Evolutionary conservation across 768 basidiomycete genomes (phyloP), one percentile per base, ranked within the genome.

Genomic region (Lactarius vividus): DNA sequence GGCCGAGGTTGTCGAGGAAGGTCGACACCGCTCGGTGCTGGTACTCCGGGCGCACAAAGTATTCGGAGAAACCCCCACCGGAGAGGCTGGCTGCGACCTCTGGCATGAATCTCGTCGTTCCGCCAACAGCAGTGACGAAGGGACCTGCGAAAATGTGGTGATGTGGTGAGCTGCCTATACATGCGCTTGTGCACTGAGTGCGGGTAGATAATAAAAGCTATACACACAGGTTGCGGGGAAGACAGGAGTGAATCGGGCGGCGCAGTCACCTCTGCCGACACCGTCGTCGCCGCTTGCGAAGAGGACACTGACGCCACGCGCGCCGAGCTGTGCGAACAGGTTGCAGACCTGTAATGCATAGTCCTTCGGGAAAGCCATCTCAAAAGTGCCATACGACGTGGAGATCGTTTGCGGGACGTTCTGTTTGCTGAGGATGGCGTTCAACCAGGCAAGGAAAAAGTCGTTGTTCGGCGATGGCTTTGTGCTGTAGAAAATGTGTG

Each of bases 341-440:
- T 1, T 0, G 23, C 46, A 49, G n/a, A 49, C n/a, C 2, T 2
- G 0, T 4, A 2, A 0, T 2, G 11, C 46, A 49, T 23, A 49
- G 3, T 23, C 46, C 11, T 0, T 3, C 10, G 46, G n/a, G n/a
- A 0, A 11, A 0, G 1, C 0, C 4, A 4, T 11, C 4, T 23
- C 44, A n/a, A 11, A 23, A 49, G 0, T 2, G 9, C 11, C n/a
- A 6, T 49, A 49, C 1, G 46, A 23, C 1, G 4, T 13, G 23
- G 4, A 13, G 23, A 49, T 49, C 5, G n/a, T 49, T 4, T 23
- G 46, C 11, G n/a, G 46, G 10, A 49, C 5, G 4, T 4, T 2
- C 46, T 1, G 4, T 10, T 11, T 1, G 9, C 3, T 4, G n/a
- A 49, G 46, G 4, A 49, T 3, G 10, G 31, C 3, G 23, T 11